phyloP scores from a whole-genome alignment of 1,139 yeast genomes.

The Hyphopichia fennica region DNA sequence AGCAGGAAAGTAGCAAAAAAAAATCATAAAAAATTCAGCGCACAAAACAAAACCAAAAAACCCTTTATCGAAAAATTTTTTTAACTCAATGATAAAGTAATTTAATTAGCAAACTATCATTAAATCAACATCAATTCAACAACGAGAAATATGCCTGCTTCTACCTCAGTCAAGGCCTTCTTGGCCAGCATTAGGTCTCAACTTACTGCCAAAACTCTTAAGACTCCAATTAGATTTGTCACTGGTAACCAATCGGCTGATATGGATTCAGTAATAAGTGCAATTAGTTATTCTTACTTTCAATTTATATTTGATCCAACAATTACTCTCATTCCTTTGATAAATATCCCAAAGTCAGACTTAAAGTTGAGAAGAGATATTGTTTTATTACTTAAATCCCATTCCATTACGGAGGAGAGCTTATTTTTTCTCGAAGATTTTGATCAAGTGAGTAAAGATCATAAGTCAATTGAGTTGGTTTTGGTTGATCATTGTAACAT shows the following conservation, averaged over 20 bases:
- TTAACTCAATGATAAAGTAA: too few relatives aligned
- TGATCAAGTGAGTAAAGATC: constrained; percentile 15
- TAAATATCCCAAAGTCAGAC: constrained; percentile 71
- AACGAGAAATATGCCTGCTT: too few relatives aligned
- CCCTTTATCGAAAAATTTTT: too few relatives aligned
- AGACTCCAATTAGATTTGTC: constrained; percentile 45
- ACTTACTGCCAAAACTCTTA: constrained; percentile 13
- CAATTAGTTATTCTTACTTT: constrained; percentile 70
- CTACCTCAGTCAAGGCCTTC: constrained; percentile 23
- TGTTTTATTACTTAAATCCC: constrained; percentile 47
- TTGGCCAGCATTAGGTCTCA: constrained; percentile 19
- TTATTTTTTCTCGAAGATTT: constrained; percentile 71
- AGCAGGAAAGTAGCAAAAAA: too few relatives aligned
- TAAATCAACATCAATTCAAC: too few relatives aligned
- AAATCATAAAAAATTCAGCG: too few relatives aligned
- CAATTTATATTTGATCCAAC: constrained; percentile 23
- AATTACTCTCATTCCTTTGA: constrained; percentile 54
- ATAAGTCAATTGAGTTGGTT: constrained; percentile 37
- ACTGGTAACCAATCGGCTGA: constrained; percentile 87
- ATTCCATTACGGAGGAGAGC: constrained; percentile 47
- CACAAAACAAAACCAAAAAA: too few relatives aligned
- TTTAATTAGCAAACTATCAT: too few relatives aligned
- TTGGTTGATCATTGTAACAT: constrained; percentile 83
- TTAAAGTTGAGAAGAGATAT: constrained; percentile 73
- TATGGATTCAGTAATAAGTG: constrained; percentile 80